Conservation (phyloP, 306 rosid species). For the Glycine latifolia region DNA sequence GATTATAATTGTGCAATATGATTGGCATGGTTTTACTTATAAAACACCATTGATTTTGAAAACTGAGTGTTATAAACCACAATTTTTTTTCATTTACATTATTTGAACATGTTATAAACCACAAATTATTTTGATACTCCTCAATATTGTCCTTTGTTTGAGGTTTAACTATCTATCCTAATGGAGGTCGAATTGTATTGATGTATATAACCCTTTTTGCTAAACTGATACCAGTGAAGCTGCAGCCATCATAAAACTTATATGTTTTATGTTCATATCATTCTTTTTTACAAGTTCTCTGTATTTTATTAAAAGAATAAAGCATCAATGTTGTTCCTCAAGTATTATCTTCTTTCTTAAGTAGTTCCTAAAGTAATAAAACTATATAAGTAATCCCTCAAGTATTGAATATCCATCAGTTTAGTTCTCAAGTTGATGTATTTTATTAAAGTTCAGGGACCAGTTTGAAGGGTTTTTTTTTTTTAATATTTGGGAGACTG, state of each 20-base stretch:
- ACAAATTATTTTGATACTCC: not conserved
- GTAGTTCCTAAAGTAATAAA: not conserved
- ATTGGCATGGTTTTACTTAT: not conserved
- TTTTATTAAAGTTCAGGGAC: not conserved
- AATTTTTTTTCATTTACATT: slow-evolving; percentile 12
- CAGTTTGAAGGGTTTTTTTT: not conserved
- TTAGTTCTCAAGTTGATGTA: not conserved
- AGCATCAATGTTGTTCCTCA: not conserved
- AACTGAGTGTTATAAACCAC: not conserved
- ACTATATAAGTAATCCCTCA: not conserved
- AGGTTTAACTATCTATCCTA: slow-evolving; percentile 17
- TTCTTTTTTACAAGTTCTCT: not conserved
- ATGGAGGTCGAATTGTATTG: slow-evolving; percentile 29
- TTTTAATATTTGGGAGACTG: not conserved
- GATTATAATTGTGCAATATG: slow-evolving; percentile 22
- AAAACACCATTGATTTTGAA: slow-evolving; percentile 12
- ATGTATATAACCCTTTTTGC: not conserved
- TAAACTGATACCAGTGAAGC: not conserved
- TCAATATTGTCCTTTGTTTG: not conserved
- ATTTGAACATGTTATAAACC: not conserved
- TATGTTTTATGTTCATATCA: slow-evolving; percentile 5
- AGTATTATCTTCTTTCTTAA: not conserved
- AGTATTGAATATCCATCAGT: not conserved
- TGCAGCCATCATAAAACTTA: too few species aligned
- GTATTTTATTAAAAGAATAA: not conserved